Base-by-base conservation (phyloP, 2,329 filamentous ascomycete genomes). In the Diaporthe citriasiana region DNA sequence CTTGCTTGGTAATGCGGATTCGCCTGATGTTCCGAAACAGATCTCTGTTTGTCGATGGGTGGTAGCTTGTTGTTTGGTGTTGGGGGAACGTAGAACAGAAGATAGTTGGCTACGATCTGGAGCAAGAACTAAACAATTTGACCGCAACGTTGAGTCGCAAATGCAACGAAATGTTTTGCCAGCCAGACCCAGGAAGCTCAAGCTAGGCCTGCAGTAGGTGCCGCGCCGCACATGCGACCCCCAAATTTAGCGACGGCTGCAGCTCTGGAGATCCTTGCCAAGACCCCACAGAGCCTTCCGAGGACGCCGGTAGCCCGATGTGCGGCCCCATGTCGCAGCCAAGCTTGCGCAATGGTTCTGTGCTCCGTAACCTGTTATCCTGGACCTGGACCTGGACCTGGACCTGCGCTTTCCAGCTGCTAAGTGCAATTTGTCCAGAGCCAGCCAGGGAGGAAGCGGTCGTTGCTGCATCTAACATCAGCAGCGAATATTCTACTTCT, bases 341-440 rank as follows among this genome's bases (percentile, higher is more conserved):
- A 73, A 73, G 71, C 73, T 75, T 73, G 71, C 74, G 71, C 71
- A 73, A 65, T 70, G 53, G 53, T 30, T 35, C n/a, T 40, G 63
- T 40, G 40, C 47, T 38, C 15, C 45, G 45, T 53, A 68, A 27
- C 33, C 47, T 40, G 63, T 53, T 15, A 68, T 68, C 63, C 63
- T n/a, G 30, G 60, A 50, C 63, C 45, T 30, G 63, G 45, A 45
- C 57, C 57, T 63, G 38, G 57, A 53, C 30, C 65, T 60, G 42
- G 45, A 57, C 40, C 50, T 57, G 55, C 55, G 55, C 30, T 30
- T 47, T 45, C 70, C 47, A 25, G 30, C 38, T 74, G 51, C 65
- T 27, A 66, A 70, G 42, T 73, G 74, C 74, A 71, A 75, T 53
- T 73, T 75, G 74, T 75, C 74, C 74, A 42, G 22, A 51, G 47